These are phyloP conservation scores for Oryza coarctata DNA, from an alignment of 176 grass and related monocot genomes.

Conservation along the genomic window DNA sequence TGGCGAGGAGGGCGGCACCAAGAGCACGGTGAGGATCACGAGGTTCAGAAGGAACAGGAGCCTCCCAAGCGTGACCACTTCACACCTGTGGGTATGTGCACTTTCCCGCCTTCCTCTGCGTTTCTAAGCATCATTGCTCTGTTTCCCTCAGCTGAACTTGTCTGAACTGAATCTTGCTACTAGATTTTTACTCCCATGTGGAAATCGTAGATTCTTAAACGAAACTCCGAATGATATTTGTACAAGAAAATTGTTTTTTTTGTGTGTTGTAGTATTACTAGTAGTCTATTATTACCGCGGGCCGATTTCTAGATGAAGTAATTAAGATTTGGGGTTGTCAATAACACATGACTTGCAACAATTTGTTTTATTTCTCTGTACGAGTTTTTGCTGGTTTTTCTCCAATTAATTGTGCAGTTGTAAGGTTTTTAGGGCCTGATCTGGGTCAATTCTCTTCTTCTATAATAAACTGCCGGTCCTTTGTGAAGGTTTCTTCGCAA, in stretches of 20 bases:
- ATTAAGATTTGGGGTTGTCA: neutral
- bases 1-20: neutral
- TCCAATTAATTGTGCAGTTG: too few species aligned
- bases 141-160: neutral
- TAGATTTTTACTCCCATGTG: neutral
- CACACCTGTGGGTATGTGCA: conserved; percentile 54
- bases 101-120: conserved; percentile 15
- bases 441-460: too few species aligned
- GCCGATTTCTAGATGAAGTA: neutral
- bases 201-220: neutral
- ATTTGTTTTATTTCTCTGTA: too few species aligned
- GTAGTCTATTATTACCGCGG: neutral
- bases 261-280: too few species aligned
- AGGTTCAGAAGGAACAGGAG: conserved; percentile 54
- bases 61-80: conserved; percentile 33
- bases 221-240: neutral
- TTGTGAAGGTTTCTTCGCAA: too few species aligned
- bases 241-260: neutral
- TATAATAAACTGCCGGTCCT: too few species aligned
- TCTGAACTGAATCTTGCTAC: neutral
- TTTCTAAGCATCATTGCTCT: neutral
- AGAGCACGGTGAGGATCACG: conserved; percentile 35
- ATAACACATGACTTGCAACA: neutral
- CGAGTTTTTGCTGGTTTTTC: too few species aligned
- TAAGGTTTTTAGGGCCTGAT: too few species aligned